Percentiles rank a stretch among this genome's conserved stretches.
phyloP scores from a whole-genome alignment of 192 early-diverging fungal species.

The Coemansia sp. region DNA sequence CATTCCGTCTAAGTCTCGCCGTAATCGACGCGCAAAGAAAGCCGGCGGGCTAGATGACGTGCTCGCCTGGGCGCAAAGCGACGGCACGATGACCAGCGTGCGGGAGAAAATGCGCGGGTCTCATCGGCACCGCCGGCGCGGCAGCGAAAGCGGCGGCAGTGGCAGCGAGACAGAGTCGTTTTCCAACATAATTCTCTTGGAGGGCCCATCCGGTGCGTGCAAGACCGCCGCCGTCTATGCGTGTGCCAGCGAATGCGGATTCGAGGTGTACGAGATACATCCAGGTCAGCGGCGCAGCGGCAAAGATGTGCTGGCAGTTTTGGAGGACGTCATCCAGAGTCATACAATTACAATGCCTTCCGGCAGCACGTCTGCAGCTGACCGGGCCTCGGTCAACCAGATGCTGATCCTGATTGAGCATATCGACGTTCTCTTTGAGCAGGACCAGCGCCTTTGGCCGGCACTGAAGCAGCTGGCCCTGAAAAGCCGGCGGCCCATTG shows the following conservation, averaged over 20 bases:
- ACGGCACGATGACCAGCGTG: conserved; percentile 29
- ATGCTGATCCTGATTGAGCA: conserved; percentile 82
- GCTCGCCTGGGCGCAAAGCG: conserved; percentile 36
- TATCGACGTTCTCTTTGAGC: conserved; percentile 76
- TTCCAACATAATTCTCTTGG: conserved; percentile 61
- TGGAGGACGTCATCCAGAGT: conserved; percentile 71
- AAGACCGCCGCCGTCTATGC: conserved; percentile 74
- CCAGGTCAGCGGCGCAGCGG: conserved; percentile 64
- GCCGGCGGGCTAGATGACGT: conserved; percentile 21
- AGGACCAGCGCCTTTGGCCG: conserved; percentile 78
- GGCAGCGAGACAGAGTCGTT: conserved; percentile 45
- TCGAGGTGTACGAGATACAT: conserved; percentile 75
- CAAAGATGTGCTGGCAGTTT: conserved; percentile 62
- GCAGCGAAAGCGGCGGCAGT: conserved; percentile 23
- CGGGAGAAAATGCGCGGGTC: conserved; percentile 15
- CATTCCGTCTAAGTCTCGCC: conserved; percentile 9
- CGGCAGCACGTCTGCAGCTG: neutral
- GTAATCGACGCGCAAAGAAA: neutral
- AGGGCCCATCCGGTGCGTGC: conserved; percentile 68
- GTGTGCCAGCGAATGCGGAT: conserved; percentile 69
- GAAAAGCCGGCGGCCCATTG: conserved; percentile 73
- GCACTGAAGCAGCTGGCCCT: conserved; percentile 66
- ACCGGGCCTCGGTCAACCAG: conserved; percentile 37
- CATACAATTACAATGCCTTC: conserved; percentile 60
- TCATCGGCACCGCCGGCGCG: conserved; percentile 14